These are phyloP conservation scores for Fusarium sp. DNA, from an alignment of 2,329 filamentous ascomycete genomes.

Conservation along the genomic window DNA sequence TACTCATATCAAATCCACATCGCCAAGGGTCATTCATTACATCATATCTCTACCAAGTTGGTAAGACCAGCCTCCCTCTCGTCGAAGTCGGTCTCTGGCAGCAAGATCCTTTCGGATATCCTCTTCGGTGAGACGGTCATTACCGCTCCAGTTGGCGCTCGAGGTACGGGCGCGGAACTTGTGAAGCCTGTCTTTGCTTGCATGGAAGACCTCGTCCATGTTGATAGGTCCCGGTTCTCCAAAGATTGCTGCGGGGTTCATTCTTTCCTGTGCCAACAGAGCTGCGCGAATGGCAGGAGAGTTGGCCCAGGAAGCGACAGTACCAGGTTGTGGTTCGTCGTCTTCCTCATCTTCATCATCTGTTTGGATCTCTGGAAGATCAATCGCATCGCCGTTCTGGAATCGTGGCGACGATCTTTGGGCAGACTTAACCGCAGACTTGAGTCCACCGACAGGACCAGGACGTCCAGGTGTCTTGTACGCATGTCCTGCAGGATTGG, in stretches of 20 bases:
- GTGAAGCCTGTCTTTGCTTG: constrained; percentile 85
- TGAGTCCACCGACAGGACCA: constrained; percentile 56
- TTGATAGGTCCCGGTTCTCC: constrained; percentile 88
- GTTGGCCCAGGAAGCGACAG: constrained; percentile 86
- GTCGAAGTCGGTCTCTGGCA: constrained; percentile 80
- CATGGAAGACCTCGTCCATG: constrained; percentile 96
- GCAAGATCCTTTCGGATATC: constrained; percentile 85
- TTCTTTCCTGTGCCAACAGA: constrained; percentile 83
- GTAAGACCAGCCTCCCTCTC: constrained; percentile 89
- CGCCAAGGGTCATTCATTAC: constrained; percentile 43
- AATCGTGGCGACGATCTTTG: constrained; percentile 83
- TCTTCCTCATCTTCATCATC: constrained; percentile 91
- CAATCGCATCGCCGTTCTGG: constrained; percentile 88
- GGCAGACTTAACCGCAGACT: constrained; percentile 71
- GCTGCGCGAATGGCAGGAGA: constrained; percentile 83
- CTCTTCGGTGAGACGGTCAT: constrained; percentile 86
- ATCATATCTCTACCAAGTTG: constrained; percentile 64
- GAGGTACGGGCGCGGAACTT: constrained; percentile 92
- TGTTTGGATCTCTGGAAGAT: constrained; percentile 93
- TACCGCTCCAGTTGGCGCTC: constrained; percentile 91
- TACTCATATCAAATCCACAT: constrained; percentile 31
- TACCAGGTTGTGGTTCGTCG: constrained; percentile 64
- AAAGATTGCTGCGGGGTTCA: constrained; percentile 88
- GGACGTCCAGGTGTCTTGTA: constrained; percentile 78
- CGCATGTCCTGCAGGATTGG: constrained; percentile 65